These are phyloP conservation scores for Pseudoscleropodium purum DNA, from an alignment of 225 moss, liverwort and hornwort species.

Conservation along the genomic window DNA sequence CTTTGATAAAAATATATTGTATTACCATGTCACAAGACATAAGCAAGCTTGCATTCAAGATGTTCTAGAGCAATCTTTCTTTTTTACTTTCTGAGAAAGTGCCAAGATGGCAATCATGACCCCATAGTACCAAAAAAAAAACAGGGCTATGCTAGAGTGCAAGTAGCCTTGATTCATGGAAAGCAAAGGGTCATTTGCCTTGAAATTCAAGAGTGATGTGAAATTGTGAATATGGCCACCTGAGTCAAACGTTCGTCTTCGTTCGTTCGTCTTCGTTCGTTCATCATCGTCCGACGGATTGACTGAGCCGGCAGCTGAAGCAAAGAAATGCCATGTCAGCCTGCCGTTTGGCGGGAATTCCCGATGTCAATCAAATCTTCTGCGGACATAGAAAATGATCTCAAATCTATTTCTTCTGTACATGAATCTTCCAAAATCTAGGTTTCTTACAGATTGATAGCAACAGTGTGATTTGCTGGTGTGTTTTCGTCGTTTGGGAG, in stretches of 20 bases:
- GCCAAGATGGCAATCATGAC: no score
- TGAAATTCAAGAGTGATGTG: neutral
- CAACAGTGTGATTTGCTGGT: neutral
- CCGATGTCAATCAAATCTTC: neutral
- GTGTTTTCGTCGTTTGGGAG: neutral
- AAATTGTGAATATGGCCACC: neutral
- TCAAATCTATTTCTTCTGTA: accelerated
- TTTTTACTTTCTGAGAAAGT: no score
- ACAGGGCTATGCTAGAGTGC: no score
- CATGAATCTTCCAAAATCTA: neutral
- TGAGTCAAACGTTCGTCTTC: neutral
- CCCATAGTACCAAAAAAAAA: no score
- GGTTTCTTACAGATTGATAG: neutral
- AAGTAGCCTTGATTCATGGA: neutral
- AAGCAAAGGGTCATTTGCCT: neutral
- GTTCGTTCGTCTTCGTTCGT: neutral
- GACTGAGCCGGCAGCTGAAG: neutral
- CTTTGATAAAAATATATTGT: neutral
- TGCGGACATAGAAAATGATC: accelerated
- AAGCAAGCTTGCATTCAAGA: neutral
- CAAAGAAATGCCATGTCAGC: neutral
- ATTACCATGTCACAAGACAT: neutral
- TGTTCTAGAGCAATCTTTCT: neutral
- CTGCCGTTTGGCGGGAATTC: constrained; percentile 19
- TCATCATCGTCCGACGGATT: neutral